Percentiles rank a stretch among this genome's conserved stretches.
Conservation (phyloP, 179 eudicot genomes). For the Silene vulgaris region DNA sequence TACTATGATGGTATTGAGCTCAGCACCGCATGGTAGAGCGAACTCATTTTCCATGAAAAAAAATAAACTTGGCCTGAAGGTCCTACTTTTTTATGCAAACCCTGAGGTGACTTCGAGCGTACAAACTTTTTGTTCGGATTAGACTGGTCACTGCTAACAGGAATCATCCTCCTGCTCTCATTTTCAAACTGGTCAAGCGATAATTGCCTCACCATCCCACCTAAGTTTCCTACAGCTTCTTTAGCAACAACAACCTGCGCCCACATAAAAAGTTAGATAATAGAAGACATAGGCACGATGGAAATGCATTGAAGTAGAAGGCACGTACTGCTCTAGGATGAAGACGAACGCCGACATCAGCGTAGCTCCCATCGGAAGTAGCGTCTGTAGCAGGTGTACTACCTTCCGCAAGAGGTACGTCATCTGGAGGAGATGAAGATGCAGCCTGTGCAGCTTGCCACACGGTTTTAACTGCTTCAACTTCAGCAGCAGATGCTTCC, state of each 20-base stretch:
- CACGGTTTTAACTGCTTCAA: slow-evolving; percentile 83
- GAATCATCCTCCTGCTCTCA: slow-evolving; percentile 94
- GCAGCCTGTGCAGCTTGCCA: slow-evolving; percentile 94
- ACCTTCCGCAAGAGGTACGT: slow-evolving; percentile 51
- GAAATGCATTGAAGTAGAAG: slow-evolving; percentile 7
- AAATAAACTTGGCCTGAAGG: background rate
- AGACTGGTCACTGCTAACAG: slow-evolving; percentile 55
- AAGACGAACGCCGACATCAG: slow-evolving; percentile 79
- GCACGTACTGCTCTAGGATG: slow-evolving; percentile 91
- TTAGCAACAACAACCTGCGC: slow-evolving; percentile 90
- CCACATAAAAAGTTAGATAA: slow-evolving; percentile 16
- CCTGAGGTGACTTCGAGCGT: slow-evolving; percentile 80
- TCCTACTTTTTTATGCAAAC: slow-evolving; percentile 91
- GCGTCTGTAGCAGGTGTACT: slow-evolving; percentile 53
- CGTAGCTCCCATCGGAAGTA: slow-evolving; percentile 58
- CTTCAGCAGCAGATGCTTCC: slow-evolving; percentile 88
- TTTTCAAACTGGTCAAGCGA: slow-evolving; percentile 96
- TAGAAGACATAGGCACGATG: background rate
- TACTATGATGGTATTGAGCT: background rate
- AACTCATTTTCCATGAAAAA: background rate
- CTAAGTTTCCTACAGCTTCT: slow-evolving; percentile 83
- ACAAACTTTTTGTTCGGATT: slow-evolving; percentile 52
- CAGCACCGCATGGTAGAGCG: background rate
- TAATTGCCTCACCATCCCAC: slow-evolving; percentile 93
- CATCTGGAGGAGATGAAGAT: slow-evolving; percentile 54